Conservation (phyloP, 768 basidiomycete species). For the Antrodiella citrinella region DNA sequence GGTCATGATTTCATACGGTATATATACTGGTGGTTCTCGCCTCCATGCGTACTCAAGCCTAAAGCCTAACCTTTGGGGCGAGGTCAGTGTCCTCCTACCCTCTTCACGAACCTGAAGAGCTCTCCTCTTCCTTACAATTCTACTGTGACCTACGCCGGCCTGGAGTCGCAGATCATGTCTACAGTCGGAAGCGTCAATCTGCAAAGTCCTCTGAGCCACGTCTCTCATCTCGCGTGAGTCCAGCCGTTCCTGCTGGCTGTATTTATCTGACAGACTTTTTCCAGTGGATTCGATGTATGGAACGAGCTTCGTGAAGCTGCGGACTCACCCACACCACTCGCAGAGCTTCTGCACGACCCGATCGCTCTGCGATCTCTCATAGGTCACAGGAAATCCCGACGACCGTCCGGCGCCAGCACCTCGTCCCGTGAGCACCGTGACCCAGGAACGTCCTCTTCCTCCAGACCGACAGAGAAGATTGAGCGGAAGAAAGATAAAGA, state of each 20-base stretch:
- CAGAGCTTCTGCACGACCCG: conserved; percentile 37
- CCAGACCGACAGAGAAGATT: conserved; percentile 22
- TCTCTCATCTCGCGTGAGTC: background rate
- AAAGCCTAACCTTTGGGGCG: background rate
- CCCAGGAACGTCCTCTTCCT: conserved; percentile 7
- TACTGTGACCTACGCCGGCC: background rate
- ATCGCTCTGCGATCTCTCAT: conserved; percentile 29
- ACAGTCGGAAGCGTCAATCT: background rate
- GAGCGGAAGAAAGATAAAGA: conserved; percentile 14
- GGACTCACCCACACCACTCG: conserved; percentile 36
- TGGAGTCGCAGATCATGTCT: background rate
- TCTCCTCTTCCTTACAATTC: background rate
- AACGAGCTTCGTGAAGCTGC: conserved; percentile 32
- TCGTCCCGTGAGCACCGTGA: conserved; percentile 18
- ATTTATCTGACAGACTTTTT: background rate
- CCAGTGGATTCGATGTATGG: conserved; percentile 7
- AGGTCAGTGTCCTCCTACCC: background rate
- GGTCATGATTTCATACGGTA: background rate
- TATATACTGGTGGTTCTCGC: background rate
- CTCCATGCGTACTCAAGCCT: background rate
- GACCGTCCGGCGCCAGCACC: conserved; percentile 30
- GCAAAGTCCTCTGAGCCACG: background rate
- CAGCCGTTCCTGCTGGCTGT: background rate
- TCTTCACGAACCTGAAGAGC: background rate
- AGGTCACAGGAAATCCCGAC: conserved; percentile 25